Conservation (phyloP, 163 green algal genomes). For the Chlamydomonas reinhardtii region DNA sequence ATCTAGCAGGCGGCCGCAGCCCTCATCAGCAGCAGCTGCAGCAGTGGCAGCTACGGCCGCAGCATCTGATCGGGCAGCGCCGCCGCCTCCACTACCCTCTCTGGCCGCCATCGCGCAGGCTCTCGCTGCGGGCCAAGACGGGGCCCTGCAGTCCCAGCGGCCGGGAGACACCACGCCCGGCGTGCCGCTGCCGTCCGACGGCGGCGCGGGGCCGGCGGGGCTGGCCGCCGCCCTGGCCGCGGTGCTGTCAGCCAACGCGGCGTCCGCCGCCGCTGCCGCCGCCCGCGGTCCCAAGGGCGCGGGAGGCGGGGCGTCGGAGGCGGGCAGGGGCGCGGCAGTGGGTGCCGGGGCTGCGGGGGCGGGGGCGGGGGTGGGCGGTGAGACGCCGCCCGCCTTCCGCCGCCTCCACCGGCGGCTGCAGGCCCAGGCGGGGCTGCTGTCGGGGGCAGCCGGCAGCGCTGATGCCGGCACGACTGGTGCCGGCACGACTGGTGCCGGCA, state of each 20-base stretch:
- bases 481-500: no score
- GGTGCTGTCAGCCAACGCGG: neutral
- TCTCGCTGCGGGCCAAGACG: neutral
- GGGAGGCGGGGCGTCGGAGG: neutral
- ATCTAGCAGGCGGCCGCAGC: no score
- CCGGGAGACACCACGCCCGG: neutral
- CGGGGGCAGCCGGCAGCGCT: neutral
- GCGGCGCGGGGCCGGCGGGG: neutral
- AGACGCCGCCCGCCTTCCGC: constrained; percentile 16
- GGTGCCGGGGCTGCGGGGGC: neutral
- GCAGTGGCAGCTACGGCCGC: neutral
- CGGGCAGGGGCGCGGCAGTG: neutral
- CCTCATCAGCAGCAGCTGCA: neutral
- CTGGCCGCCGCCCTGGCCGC: neutral
- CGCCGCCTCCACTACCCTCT: neutral
- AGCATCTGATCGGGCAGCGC: no score
- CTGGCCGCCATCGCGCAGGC: neutral
- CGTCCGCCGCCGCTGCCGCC: no score
- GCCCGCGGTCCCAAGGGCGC: no score
- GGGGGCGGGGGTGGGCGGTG: neutral
- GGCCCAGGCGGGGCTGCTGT: neutral
- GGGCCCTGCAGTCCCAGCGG: no score
- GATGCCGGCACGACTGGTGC: no score
- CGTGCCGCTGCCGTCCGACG: neutral
- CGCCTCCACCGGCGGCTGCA: constrained; percentile 9